phyloP scores from a whole-genome alignment of 169 alveolate genomes.

The Plasmodium gonderi region DNA sequence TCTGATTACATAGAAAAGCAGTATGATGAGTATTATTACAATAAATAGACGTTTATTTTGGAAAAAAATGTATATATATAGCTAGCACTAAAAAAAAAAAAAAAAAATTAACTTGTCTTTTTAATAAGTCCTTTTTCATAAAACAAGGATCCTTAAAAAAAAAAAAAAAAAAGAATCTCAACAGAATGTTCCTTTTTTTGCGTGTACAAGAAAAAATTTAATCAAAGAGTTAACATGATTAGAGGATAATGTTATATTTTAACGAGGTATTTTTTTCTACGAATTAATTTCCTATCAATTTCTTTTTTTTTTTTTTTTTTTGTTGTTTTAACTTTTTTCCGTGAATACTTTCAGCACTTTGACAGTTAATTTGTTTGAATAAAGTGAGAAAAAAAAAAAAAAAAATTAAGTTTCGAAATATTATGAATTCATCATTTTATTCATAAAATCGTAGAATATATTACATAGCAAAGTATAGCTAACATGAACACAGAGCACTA shows the following conservation, averaged over 20 bases:
- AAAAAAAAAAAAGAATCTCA: background rate
- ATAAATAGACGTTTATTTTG: background rate
- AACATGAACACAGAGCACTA: no score
- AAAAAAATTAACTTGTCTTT: no score
- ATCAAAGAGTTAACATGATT: background rate
- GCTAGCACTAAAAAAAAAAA: no score
- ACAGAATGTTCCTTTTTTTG: background rate
- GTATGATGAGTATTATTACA: conserved; percentile 40
- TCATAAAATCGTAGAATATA: no score
- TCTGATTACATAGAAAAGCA: conserved; percentile 26
- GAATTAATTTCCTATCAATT: background rate
- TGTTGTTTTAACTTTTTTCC: background rate
- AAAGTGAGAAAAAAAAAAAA: background rate
- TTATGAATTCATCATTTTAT: background rate
- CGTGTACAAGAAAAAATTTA: background rate
- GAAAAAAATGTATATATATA: background rate
- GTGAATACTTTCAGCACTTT: background rate
- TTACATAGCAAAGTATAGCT: no score
- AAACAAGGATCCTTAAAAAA: no score
- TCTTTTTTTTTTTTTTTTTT: background rate
- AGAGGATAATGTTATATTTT: background rate
- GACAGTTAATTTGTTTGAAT: background rate
- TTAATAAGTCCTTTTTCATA: no score
- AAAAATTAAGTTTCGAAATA: background rate
- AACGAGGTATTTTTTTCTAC: background rate